Evolutionary conservation across 1,139 yeast species (phyloP).

Genomic region (Lipomyces yarrowii): DNA sequence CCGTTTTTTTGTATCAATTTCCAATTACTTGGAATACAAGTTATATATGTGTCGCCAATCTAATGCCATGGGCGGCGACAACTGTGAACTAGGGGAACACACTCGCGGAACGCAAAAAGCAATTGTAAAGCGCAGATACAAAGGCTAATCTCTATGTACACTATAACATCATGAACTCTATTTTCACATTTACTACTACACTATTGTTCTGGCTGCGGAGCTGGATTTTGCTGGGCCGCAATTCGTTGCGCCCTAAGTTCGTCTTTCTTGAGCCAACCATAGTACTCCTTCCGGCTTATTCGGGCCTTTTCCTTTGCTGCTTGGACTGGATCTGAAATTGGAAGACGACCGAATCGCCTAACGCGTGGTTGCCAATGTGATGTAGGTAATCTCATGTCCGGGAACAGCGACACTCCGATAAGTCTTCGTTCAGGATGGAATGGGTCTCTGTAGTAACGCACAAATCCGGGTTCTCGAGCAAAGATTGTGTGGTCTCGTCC

Average conservation of each 20-base stretch:
- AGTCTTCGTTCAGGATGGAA: conserved; percentile 92
- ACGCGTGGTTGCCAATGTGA: conserved; percentile 86
- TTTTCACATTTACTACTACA: background rate
- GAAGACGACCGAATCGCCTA: conserved; percentile 78
- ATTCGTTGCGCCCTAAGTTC: background rate
- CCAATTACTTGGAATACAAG: background rate
- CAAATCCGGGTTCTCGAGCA: conserved; percentile 92
- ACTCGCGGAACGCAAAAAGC: background rate
- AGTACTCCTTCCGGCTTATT: conserved; percentile 63
- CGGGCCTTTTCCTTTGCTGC: conserved; percentile 60
- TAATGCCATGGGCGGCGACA: background rate
- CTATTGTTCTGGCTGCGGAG: background rate
- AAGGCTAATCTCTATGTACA: background rate
- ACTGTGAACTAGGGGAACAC: background rate
- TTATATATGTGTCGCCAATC: background rate
- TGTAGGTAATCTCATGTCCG: conserved; percentile 70
- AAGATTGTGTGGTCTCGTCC: conserved; percentile 93
- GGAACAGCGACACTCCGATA: conserved; percentile 80
- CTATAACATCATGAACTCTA: background rate
- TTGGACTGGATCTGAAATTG: conserved; percentile 53
- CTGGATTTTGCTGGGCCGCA: background rate
- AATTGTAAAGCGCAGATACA: background rate
- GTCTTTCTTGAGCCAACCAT: conserved; percentile 23
- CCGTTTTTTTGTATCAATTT: background rate
- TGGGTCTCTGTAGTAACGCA: conserved; percentile 91